These are phyloP conservation scores for Lyophyllum shimeji DNA, from an alignment of 768 basidiomycete genomes.

Conservation along the genomic window DNA sequence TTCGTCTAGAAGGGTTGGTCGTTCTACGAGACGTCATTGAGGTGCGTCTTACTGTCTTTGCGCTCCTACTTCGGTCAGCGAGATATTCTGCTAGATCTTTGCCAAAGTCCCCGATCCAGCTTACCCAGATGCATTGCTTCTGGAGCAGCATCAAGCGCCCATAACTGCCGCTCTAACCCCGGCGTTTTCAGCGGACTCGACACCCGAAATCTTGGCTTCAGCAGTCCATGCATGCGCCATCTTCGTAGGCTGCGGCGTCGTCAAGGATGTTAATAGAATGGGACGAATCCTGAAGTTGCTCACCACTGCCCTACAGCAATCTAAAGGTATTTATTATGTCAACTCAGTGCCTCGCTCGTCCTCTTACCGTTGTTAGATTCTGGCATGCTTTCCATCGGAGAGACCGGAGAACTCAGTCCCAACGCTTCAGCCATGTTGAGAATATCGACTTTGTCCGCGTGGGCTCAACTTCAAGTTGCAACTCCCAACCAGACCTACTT, in stretches of 20 bases:
- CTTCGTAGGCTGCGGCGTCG: slow-evolving; percentile 93
- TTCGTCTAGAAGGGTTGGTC: slow-evolving; percentile 85
- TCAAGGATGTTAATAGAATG: slow-evolving; percentile 89
- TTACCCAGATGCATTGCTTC: slow-evolving; percentile 83
- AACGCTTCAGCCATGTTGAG: slow-evolving; percentile 95
- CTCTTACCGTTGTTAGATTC: slow-evolving; percentile 50
- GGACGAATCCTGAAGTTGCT: slow-evolving; percentile 90
- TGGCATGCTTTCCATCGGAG: slow-evolving; percentile 82
- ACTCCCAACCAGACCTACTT: slow-evolving; percentile 75
- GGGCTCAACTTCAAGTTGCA: slow-evolving; percentile 90
- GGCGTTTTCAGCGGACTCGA: slow-evolving; percentile 92
- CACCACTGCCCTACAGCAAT: slow-evolving; percentile 85
- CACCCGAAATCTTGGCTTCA: slow-evolving; percentile 91
- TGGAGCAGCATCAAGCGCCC: slow-evolving; percentile 98
- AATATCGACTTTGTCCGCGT: slow-evolving; percentile 90
- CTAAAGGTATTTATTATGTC: slow-evolving; percentile 69
- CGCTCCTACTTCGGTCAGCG: neutral
- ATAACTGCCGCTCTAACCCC: slow-evolving; percentile 97
- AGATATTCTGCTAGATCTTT: slow-evolving; percentile 62
- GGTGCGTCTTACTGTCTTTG: slow-evolving; percentile 39
- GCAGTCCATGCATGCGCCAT: slow-evolving; percentile 93
- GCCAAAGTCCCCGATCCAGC: slow-evolving; percentile 86
- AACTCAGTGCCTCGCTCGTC: neutral
- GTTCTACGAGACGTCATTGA: slow-evolving; percentile 92
- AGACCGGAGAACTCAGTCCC: slow-evolving; percentile 82